Percentiles rank a stretch among this genome's conserved stretches.
These are phyloP conservation scores for Alternaria incomplexa DNA, from an alignment of 2,329 filamentous ascomycete genomes.

Conservation along the genomic window DNA sequence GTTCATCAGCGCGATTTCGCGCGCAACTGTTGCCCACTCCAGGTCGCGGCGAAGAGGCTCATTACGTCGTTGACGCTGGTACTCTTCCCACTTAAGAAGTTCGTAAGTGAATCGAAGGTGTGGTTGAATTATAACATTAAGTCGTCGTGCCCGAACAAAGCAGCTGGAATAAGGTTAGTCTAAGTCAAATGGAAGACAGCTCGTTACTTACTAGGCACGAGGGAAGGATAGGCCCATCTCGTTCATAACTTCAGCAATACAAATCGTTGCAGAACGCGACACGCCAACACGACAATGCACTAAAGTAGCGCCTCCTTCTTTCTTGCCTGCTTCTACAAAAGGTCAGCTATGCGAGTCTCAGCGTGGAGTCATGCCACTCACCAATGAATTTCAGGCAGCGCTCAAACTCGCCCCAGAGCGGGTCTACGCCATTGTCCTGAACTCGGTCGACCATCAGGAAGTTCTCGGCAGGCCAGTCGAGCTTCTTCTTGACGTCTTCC, in stretches of 20 bases:
- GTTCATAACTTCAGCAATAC: conserved; percentile 98
- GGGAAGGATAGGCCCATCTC: conserved; percentile 81
- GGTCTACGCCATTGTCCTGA: conserved; percentile 96
- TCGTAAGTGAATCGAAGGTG: conserved; percentile 93
- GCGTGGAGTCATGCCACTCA: conserved; percentile 56
- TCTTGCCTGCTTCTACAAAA: conserved; percentile 75
- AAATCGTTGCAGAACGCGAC: conserved; percentile 93
- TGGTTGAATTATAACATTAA: conserved; percentile 98
- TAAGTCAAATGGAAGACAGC: background rate
- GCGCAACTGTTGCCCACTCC: conserved; percentile 86
- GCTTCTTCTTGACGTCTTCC: conserved; percentile 62
- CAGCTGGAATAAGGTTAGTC: conserved; percentile 59
- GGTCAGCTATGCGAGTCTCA: conserved; percentile 9
- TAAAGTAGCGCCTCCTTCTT: conserved; percentile 80
- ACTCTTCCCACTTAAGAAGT: conserved; percentile 93
- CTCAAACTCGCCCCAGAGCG: conserved; percentile 83
- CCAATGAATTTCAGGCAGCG: conserved; percentile 91
- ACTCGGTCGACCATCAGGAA: conserved; percentile 82
- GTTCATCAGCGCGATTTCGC: conserved; percentile 96
- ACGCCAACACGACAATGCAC: conserved; percentile 97
- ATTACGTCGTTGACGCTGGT: conserved; percentile 65
- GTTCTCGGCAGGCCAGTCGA: conserved; percentile 78
- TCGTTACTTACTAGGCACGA: conserved; percentile 73
- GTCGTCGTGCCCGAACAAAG: conserved; percentile 86
- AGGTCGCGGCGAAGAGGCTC: conserved; percentile 73